Evolutionary conservation across 2,329 filamentous ascomycete genomes (phyloP), one percentile per base, ranked within the genome.

Genomic region (Aspergillus nomiae): DNA sequence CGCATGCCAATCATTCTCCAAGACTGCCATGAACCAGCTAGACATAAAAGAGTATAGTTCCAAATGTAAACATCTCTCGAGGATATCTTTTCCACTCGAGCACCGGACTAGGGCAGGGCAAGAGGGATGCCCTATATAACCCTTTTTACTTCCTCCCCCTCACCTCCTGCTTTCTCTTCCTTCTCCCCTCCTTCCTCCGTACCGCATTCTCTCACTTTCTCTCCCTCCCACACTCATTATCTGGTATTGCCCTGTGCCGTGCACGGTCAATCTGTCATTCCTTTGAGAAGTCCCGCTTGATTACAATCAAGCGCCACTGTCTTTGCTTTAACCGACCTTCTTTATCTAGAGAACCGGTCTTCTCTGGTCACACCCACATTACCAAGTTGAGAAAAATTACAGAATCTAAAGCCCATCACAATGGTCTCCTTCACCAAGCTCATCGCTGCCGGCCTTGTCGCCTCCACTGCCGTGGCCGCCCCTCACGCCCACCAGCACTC

Each of bases 391-490:
- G 56, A 50, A 32, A 53, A 56, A 46, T 56, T 11, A 53, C 12
- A 34, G 26, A 45, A 19, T 4, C 7, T 14, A 46, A 46, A 46
- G 16, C 12, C 48, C 16, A 46, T 50, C 67, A 76, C 69, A 68
- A 80, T 80, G 78, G 76, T 76, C 64, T 77, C 74, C 61, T 75
- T 77, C 70, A 76, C 73, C 63, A 65, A 72, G 56, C 61, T 78
- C 56, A 61, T 78, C 54, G 68, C 73, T 36, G 67, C 73, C 41
- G 73, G 69, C 65, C 66, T 77, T n/a, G 59, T 80, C 66, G 77
- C 76, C 60, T 70, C 73, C 61, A 63, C 73, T 7, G 70, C 71
- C 48, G 58, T 80, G 48, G 77, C 76, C 43, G 66, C 68, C 48
- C 78, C 78, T 56, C 63, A 69, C 38, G 50, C 62, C 65, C 54